Evolutionary conservation across 768 basidiomycete species (phyloP).

Genomic region (Lactarius sp.): DNA sequence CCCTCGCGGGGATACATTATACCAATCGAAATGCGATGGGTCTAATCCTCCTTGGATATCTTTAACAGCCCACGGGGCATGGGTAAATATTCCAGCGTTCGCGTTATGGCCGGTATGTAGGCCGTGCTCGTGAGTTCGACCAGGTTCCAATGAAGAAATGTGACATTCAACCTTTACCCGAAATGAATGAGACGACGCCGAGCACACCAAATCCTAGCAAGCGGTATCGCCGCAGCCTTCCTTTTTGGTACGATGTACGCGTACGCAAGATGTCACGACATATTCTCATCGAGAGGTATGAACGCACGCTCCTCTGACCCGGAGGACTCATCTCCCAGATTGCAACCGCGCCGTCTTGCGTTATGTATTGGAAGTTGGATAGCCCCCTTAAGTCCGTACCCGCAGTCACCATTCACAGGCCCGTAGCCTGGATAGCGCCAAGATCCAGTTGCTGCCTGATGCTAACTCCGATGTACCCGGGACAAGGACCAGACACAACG

Average conservation of each 20-base stretch:
- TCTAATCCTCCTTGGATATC: not conserved
- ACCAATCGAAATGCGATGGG: not conserved
- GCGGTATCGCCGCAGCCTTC: not conserved
- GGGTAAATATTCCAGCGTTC: not conserved
- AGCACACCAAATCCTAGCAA: not conserved
- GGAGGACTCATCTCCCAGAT: not conserved
- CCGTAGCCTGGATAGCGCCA: not conserved
- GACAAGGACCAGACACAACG: not conserved
- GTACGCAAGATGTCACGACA: not conserved
- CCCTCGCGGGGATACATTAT: not conserved
- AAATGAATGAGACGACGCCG: not conserved
- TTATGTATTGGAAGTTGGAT: not conserved
- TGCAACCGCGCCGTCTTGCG: not conserved
- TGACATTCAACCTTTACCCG: not conserved
- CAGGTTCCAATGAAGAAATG: not conserved
- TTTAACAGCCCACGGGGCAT: not conserved
- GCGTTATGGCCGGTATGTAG: not conserved
- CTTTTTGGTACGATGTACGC: not conserved
- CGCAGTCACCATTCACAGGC: not conserved
- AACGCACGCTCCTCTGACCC: not conserved
- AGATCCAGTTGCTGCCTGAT: not conserved
- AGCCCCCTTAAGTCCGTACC: not conserved
- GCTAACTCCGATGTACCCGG: constrained; percentile 10
- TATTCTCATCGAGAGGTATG: not conserved
- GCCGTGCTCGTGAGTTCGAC: not conserved